Evolutionary conservation across 1,284 basidiomycete genomes (phyloP), one percentile per base, ranked within the genome.

Genomic region (Microstroma glucosiphilum): DNA sequence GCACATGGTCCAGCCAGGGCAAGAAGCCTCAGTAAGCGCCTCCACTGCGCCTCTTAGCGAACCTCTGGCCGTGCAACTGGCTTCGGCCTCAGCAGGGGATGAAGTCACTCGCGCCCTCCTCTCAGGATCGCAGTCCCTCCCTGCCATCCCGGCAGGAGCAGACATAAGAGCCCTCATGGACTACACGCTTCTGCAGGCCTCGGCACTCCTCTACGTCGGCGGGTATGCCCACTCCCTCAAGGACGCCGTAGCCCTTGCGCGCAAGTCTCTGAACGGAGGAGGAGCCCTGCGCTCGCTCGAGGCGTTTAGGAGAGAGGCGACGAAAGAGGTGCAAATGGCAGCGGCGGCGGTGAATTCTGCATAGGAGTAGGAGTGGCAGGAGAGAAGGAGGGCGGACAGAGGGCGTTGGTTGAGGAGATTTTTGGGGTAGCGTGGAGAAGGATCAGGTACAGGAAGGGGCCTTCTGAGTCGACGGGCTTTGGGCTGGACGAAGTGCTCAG

Each of bases 121-220:
- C 19, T 21, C 54, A 6, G 57, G 37, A 26, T 58, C 49, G 26
- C 17, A 21, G 25, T 51, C 53, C 40, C 57, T 58, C n/a, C 58
- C 46, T 13, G 41, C 66, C 56, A 71, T 78, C 40, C 77, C 77
- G 0, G 57, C 57, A 13, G 62, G 61, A 12, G 67, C 69, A 2
- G 57, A 75, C 7, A 57, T 79, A 1, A 56, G 63, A 8, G 75
- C 77, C 2, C 23, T 79, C 48, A 66, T 59, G 41, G 72, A 75
- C 59, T 79, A 77, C 60, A 77, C 75, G 15, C 59, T 79, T 0
- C 57, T 79, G 8, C 76, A 79, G 54, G 60, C 75, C 15, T 66
- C 76, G 6, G 76, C 77, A 6, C 60, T 76, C 23, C 67, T 79
- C 17, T 75, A 73, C 59, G 71, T 79, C 15, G 76, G 70, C 9